A percentile compares a stretch with the other conserved stretches of the same genome.
Conservation (phyloP, 306 rosid genomes). For the Citrullus colocynthis region DNA sequence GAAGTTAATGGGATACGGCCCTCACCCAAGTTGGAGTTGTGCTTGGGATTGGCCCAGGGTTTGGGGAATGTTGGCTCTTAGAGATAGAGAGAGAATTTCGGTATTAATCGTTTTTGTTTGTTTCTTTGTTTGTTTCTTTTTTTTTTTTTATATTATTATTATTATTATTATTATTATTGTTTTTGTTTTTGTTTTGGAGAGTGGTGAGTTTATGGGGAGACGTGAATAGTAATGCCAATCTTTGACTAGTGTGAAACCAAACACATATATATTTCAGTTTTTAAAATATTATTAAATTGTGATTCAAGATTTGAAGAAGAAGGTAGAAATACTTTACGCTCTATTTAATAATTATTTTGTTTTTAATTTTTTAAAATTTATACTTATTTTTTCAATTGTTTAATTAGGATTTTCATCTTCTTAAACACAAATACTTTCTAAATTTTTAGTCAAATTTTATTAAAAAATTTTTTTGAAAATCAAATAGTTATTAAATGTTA, state of each 20-base stretch:
- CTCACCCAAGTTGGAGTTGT: constrained; percentile 45
- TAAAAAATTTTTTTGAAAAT: no score
- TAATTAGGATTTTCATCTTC: no score
- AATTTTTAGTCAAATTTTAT: no score
- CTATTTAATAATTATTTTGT: no score
- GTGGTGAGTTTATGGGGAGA: constrained; percentile 44
- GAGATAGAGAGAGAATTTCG: neutral
- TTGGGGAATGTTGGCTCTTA: constrained; percentile 45
- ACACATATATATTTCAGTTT: neutral
- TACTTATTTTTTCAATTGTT: no score
- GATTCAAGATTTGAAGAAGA: no score
- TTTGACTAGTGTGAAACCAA: constrained; percentile 46
- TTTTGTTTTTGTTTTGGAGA: neutral
- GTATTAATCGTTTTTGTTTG: neutral
- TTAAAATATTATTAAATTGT: neutral
- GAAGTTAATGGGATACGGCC: constrained; percentile 17
- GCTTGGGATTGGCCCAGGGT: constrained; percentile 52
- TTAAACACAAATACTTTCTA: no score
- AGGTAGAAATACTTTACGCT: no score
- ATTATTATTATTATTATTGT: neutral
- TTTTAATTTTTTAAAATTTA: no score
- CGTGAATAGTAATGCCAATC: constrained; percentile 50
- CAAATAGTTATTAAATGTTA: no score
- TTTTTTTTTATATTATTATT: neutral
- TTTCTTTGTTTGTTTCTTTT: neutral